Conservation (phyloP, 2,329 filamentous ascomycete genomes). For the Claviceps pusilla region DNA sequence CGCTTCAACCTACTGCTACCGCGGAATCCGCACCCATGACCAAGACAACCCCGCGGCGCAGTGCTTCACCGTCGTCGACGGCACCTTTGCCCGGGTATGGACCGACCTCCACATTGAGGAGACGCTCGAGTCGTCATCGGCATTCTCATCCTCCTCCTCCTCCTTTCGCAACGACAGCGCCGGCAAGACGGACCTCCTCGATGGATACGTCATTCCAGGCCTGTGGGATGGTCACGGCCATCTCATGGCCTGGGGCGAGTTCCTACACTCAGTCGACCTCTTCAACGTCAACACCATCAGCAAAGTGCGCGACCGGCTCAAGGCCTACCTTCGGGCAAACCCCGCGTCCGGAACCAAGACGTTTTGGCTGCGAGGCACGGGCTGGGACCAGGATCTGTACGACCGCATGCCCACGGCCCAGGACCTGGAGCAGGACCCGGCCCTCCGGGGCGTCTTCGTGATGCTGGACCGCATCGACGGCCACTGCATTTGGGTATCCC, state of each 20-base stretch:
- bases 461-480: constrained; percentile 58
- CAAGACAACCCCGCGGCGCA: constrained; percentile 22
- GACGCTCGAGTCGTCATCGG: background rate
- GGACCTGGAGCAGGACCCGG: constrained; percentile 37
- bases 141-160: background rate
- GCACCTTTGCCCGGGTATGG: constrained; percentile 35
- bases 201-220: constrained; percentile 47
- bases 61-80: constrained; percentile 42
- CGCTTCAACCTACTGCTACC: constrained; percentile 24
- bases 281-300: constrained; percentile 42
- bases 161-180: background rate
- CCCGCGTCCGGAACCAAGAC: constrained; percentile 35
- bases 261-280: constrained; percentile 49
- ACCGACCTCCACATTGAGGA: constrained; percentile 16
- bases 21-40: constrained; percentile 22
- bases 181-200: background rate
- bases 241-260: constrained; percentile 50
- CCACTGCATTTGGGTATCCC: constrained; percentile 56
- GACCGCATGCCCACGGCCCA: constrained; percentile 49
- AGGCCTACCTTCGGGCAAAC: constrained; percentile 33
- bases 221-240: constrained; percentile 61
- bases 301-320: constrained; percentile 38
- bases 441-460: constrained; percentile 42
- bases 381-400: constrained; percentile 55
- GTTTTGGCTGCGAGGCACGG: constrained; percentile 51